These are phyloP conservation scores for Pleurotus cornucopiae DNA, from an alignment of 768 basidiomycete species.

Conservation along the genomic window DNA sequence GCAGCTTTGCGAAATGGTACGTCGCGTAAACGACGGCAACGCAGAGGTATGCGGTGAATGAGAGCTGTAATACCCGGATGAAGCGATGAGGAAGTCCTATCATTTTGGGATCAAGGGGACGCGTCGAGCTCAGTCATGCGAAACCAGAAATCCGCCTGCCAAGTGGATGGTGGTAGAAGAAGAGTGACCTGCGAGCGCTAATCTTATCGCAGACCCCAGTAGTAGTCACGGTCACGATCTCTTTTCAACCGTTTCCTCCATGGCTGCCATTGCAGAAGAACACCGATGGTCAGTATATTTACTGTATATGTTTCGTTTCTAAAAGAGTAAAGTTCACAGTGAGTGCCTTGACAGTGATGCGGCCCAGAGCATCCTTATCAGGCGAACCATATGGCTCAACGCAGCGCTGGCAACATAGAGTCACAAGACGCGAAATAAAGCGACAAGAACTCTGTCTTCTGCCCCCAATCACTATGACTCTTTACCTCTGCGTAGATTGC, in stretches of 20 bases:
- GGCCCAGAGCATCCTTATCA: not conserved
- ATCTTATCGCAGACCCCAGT: no score
- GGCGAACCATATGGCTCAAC: constrained; percentile 3
- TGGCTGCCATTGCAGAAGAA: not conserved
- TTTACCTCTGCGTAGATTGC: constrained; percentile 83
- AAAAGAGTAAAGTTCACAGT: not conserved
- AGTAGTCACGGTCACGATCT: no score
- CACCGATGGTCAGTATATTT: not conserved
- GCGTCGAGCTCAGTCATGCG: no score
- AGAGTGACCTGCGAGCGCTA: no score
- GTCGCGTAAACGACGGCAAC: constrained; percentile 43
- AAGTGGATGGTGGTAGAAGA: no score
- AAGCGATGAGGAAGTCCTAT: constrained; percentile 11
- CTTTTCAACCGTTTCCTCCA: no score
- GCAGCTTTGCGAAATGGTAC: constrained; percentile 30
- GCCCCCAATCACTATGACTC: constrained; percentile 33
- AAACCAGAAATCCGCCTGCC: no score
- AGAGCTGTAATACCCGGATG: constrained; percentile 21
- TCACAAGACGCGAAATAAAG: no score
- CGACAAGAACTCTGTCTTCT: no score
- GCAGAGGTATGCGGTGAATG: constrained; percentile 29
- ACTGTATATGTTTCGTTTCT: not conserved
- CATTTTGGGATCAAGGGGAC: not conserved
- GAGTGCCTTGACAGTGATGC: no score
- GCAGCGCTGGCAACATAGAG: not conserved